Evolutionary conservation across 805 yeast species (phyloP), one percentile per base, ranked within the genome.

Genomic region (Yarrowia divulgata): DNA sequence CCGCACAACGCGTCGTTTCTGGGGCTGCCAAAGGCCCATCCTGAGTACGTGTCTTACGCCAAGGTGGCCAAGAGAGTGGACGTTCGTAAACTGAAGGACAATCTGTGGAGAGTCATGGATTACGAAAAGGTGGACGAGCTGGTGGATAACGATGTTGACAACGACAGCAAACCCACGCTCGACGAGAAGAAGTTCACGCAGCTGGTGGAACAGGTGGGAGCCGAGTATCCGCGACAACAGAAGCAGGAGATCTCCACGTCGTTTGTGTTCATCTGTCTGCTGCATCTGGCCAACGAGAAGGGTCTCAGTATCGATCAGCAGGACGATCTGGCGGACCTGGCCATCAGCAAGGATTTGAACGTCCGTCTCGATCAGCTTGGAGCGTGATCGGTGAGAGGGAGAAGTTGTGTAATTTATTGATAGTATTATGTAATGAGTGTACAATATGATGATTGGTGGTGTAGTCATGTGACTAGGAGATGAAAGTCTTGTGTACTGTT

Each of bases 201-300:
- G 12, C 80, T 89, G 43, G 85, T 88, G 5, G 77, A 77, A 2
- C 83, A 83, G 35, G 82, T 89, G 32, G 81, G 81, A 19, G 77
- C 78, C 9, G 81, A 81, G 75, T 92, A 93, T 75, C 81, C 85
- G 0, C 78, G 81, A 9, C 87, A 85, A 60, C 84, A 87, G 58
- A 80, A 82, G 72, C 84, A 83, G 63, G 97, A 92, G 67, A 78
- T 93, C 8, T 89, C 96, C 0, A 91, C 97, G 0, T 89, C 96
- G 78, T 90, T 90, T 77, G 90, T 91, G 74, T 92, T 92, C 74
- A 90, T 92, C 70, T 90, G 97, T 73, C 79, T 91, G 74, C 79
- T 92, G 43, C 97, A 92, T 79, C 80, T 92, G 72, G 97, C 97
- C 14, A 92, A 93, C 75, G 97, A 92, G 76, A 88, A 90, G 74